Percentiles rank a stretch among this genome's conserved stretches.
These are phyloP conservation scores for Falciphora oryzae DNA, from an alignment of 2,329 filamentous ascomycete species.

Conservation along the genomic window DNA sequence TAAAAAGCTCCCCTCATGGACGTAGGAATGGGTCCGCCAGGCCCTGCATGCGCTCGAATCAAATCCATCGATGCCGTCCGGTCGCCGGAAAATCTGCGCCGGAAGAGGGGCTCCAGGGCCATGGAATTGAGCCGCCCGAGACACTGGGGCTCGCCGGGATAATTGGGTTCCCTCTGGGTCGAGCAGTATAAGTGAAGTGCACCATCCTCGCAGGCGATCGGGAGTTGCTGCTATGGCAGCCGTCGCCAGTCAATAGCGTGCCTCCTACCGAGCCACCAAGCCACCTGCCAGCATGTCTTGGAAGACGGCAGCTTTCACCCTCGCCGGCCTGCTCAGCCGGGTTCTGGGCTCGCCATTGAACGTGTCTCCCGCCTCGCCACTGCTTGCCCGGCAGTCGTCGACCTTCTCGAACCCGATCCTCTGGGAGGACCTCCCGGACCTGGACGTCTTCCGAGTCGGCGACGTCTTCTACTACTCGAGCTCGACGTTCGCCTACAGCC, in stretches of 20 bases:
- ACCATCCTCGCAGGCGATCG: too few species aligned
- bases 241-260: not conserved
- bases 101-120: not conserved
- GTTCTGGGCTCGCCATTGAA: not conserved
- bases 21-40: not conserved
- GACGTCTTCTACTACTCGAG: constrained; percentile 49
- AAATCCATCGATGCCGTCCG: not conserved
- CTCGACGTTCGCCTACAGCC: constrained; percentile 50
- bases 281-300: not conserved
- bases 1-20: too few species aligned
- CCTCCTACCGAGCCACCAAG: not conserved
- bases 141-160: not conserved
- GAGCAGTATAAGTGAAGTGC: not conserved
- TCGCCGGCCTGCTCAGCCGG: constrained; percentile 5
- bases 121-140: not conserved
- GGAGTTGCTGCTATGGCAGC: not conserved
- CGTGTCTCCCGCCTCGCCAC: constrained; percentile 1
- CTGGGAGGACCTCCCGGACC: constrained; percentile 49
- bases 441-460: constrained; percentile 45
- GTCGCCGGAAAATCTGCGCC: not conserved
- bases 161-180: not conserved
- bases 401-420: constrained; percentile 45
- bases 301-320: not conserved
- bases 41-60: not conserved
- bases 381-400: constrained; percentile 9